These are phyloP conservation scores for Botrytis fabae DNA, from an alignment of 2,329 filamentous ascomycete species.

Conservation along the genomic window DNA sequence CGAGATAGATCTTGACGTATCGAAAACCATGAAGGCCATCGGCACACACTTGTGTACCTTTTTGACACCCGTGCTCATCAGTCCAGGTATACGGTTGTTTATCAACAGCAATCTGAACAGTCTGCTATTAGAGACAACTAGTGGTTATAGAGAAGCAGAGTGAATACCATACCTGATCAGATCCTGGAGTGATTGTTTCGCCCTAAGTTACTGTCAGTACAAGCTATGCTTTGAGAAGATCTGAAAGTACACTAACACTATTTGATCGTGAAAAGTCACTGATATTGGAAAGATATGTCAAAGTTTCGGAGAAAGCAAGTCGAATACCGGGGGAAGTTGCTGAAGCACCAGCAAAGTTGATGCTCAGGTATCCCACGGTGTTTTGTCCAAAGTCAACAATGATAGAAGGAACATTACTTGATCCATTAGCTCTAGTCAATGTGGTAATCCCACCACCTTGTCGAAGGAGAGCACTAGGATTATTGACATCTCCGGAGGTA, in stretches of 20 bases:
- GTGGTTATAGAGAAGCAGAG: not conserved
- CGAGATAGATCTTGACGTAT: slow-evolving; percentile 51
- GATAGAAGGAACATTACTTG: slow-evolving; percentile 41
- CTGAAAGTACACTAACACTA: slow-evolving; percentile 40
- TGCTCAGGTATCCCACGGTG: slow-evolving; percentile 47
- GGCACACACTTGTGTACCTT: slow-evolving; percentile 48
- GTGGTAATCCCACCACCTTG: slow-evolving; percentile 39
- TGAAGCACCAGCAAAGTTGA: slow-evolving; percentile 45
- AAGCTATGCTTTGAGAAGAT: no score
- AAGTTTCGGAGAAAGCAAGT: slow-evolving; percentile 51
- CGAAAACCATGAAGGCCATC: slow-evolving; percentile 56
- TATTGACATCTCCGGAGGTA: slow-evolving; percentile 44
- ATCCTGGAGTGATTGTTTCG: slow-evolving; percentile 47
- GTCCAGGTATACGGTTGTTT: slow-evolving; percentile 48
- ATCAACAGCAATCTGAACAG: slow-evolving; percentile 47
- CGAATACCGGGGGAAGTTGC: slow-evolving; percentile 44
- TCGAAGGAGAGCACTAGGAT: slow-evolving; percentile 42
- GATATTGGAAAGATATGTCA: slow-evolving; percentile 46
- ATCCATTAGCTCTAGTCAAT: slow-evolving; percentile 35
- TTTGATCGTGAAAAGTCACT: slow-evolving; percentile 53
- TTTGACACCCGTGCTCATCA: slow-evolving; percentile 47
- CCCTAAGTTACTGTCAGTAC: slow-evolving; percentile 32
- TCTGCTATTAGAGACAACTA: slow-evolving; percentile 20
- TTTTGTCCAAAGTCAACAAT: slow-evolving; percentile 54
- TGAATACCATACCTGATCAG: slow-evolving; percentile 47